Conservation (phyloP, 805 yeast genomes). For the Wickerhamiella australiensis region DNA sequence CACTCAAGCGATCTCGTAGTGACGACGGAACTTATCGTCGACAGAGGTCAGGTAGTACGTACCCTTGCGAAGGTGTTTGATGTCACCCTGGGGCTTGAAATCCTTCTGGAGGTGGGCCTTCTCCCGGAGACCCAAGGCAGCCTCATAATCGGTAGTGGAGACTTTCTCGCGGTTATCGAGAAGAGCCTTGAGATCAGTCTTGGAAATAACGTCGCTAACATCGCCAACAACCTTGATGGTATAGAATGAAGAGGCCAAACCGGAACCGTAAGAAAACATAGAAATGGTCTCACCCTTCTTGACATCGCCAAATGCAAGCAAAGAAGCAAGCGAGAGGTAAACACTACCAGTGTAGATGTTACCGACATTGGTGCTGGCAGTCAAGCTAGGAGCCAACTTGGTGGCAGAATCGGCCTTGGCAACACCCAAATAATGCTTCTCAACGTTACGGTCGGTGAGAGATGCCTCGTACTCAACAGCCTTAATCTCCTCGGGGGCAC, state of each 20-base stretch:
- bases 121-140: slow-evolving; percentile 76
- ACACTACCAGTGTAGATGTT: slow-evolving; percentile 95
- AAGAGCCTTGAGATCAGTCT: slow-evolving; percentile 54
- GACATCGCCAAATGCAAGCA: slow-evolving; percentile 55
- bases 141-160: slow-evolving; percentile 73
- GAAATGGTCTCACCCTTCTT: slow-evolving; percentile 80
- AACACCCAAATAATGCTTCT: slow-evolving; percentile 69
- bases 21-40: slow-evolving; percentile 82
- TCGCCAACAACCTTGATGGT: slow-evolving; percentile 75
- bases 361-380: slow-evolving; percentile 92
- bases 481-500: slow-evolving; percentile 42
- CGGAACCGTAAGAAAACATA: slow-evolving; percentile 94
- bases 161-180: slow-evolving; percentile 52
- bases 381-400: slow-evolving; percentile 68
- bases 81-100: slow-evolving; percentile 66
- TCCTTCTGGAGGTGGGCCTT: slow-evolving; percentile 71
- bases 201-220: slow-evolving; percentile 39
- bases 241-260: slow-evolving; percentile 83
- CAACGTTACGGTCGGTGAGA: slow-evolving; percentile 65
- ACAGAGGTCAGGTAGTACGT: slow-evolving; percentile 72
- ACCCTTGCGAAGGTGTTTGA: slow-evolving; percentile 60
- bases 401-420: slow-evolving; percentile 56
- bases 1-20: slow-evolving; percentile 39
- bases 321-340: slow-evolving; percentile 75
- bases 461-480: slow-evolving; percentile 60